Evolutionary conservation across 2,329 filamentous ascomycete genomes (phyloP).

Genomic region (Curvularia hawaiiensis): DNA sequence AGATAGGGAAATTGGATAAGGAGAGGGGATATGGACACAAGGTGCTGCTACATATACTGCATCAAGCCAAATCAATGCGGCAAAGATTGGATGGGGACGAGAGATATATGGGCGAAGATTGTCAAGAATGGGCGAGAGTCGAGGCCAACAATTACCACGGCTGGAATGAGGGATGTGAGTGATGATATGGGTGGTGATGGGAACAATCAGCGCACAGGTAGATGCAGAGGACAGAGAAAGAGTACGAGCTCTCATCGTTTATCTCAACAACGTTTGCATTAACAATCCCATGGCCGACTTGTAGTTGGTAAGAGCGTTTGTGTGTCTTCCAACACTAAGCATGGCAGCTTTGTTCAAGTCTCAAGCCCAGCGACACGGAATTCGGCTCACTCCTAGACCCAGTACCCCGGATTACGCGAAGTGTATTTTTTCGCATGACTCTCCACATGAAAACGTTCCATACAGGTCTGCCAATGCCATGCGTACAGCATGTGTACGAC

Average conservation of each 20-base stretch:
- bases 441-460: background rate
- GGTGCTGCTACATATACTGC: too few relatives aligned
- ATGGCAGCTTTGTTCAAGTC: background rate
- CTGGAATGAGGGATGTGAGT: background rate
- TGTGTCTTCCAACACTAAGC: background rate
- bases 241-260: background rate
- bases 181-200: background rate
- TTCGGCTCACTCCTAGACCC: background rate
- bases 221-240: background rate
- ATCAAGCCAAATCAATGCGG: too few relatives aligned
- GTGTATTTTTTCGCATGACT: background rate
- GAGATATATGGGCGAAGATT: background rate
- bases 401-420: background rate
- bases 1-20: background rate
- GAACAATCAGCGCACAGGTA: background rate
- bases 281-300: background rate
- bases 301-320: background rate
- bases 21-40: background rate
- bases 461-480: background rate
- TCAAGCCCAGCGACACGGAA: background rate
- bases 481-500: background rate
- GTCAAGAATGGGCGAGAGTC: constrained; percentile 5
- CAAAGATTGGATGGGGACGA: background rate
- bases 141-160: background rate
- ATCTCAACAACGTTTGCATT: background rate